Evolutionary conservation across 768 basidiomycete genomes (phyloP).

Genomic region (Lactarius pseudohatsudake): DNA sequence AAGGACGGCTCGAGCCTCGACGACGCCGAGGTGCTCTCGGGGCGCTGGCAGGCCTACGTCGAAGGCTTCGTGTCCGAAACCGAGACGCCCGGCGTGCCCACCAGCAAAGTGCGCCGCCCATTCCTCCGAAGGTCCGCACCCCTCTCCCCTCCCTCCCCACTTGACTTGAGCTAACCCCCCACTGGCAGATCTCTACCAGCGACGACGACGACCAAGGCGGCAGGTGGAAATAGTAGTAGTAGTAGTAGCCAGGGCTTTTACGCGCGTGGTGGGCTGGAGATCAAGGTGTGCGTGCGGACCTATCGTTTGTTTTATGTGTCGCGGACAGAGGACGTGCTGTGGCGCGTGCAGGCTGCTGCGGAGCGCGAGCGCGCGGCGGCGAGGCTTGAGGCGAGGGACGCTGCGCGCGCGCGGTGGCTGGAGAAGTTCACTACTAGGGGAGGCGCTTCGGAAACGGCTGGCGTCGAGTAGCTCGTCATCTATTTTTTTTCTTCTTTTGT

Average conservation of each 20-base stretch:
- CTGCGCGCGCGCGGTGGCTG: neutral
- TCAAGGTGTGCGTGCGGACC: conserved; percentile 80
- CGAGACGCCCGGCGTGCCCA: conserved; percentile 53
- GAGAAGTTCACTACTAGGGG: conserved; percentile 6
- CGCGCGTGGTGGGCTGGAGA: conserved; percentile 61
- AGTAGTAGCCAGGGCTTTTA: conserved; percentile 18
- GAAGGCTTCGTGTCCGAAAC: conserved; percentile 69
- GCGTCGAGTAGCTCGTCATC: neutral
- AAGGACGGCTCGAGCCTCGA: conserved; percentile 77
- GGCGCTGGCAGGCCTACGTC: conserved; percentile 78
- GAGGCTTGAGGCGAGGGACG: conserved; percentile 4
- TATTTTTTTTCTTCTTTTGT: neutral
- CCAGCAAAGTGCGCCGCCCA: conserved; percentile 50
- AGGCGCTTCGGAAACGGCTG: neutral
- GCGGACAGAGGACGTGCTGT: conserved; percentile 62
- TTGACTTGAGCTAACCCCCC: conserved; percentile 22
- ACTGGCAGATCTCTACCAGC: conserved; percentile 42
- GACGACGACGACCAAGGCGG: neutral
- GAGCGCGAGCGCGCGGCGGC: conserved; percentile 39
- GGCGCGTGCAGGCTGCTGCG: conserved; percentile 44
- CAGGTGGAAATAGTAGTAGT: neutral
- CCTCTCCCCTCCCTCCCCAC: conserved; percentile 31
- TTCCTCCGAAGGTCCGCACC: conserved; percentile 58
- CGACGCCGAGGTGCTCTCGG: conserved; percentile 72
- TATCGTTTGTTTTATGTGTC: conserved; percentile 82